phyloP scores from a whole-genome alignment of 139 green algal species.

The Coccomyxa sp. region DNA sequence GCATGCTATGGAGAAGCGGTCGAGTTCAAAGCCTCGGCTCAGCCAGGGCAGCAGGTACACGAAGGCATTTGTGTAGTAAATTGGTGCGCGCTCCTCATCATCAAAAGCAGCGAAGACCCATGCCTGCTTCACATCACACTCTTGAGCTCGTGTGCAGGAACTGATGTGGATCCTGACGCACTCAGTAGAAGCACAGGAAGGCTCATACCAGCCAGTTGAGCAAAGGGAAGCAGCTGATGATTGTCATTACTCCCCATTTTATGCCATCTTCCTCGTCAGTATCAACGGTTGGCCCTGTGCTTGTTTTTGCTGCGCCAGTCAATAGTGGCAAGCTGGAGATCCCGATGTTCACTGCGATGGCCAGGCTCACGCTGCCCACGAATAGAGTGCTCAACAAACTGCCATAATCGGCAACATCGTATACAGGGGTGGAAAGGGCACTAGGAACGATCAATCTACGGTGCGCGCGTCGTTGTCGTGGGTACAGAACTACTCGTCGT shows the following conservation, averaged over 20 bases:
- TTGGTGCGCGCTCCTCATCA: constrained; percentile 31
- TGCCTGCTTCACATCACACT: constrained; percentile 19
- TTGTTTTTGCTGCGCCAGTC: background rate
- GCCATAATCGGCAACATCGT: background rate
- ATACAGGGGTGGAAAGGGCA: background rate
- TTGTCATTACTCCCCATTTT: constrained; percentile 54
- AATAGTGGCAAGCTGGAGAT: background rate
- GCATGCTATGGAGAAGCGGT: constrained; percentile 41
- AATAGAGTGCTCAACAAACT: background rate
- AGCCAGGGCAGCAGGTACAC: constrained; percentile 63
- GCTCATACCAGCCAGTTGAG: constrained; percentile 55
- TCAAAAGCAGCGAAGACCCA: constrained; percentile 66
- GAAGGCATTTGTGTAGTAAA: constrained; percentile 55
- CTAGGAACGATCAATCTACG: too few species aligned
- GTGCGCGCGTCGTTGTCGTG: too few species aligned
- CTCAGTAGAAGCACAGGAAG: background rate
- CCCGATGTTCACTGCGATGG: background rate
- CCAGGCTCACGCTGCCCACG: background rate
- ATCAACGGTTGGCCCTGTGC: background rate
- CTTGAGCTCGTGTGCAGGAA: background rate
- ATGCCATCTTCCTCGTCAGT: constrained; percentile 39
- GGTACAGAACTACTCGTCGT: too few species aligned
- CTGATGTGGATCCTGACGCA: background rate
- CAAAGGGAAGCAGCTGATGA: constrained; percentile 55
- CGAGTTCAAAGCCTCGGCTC: constrained; percentile 50